Evolutionary conservation across 129 eudicot species (phyloP), one percentile per base, ranked within the genome.

Genomic region (Glebionis coronaria): DNA sequence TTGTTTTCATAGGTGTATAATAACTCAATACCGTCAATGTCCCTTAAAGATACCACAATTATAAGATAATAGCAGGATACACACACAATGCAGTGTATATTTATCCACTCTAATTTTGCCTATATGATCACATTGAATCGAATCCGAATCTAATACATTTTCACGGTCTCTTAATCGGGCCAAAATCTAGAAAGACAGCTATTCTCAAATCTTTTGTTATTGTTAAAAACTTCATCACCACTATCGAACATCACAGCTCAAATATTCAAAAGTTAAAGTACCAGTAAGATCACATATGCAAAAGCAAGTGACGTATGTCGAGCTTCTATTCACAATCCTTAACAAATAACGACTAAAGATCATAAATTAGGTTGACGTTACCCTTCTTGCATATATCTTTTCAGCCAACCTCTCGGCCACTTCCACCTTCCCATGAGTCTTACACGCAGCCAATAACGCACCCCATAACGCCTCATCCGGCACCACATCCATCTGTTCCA

Each of bases 371-470:
- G 50, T 61, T 40, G 63, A 23, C 20, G 4, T 29, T 12, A 52
- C 51, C 65, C 52, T 61, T 72, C 78, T 69, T 56, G 55, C 61
- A 70, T 78, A 65, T 49, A 74, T 65, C 78, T 78, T 82, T 60
- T 79, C 81, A 12, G 79, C 79, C 69, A 82, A 79, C 62, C 85
- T 73, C 54, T 76, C 82, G 13, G 82, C 81, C 20, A 83, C 59
- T 51, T 83, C 88, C 68, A 83, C 74, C 65, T 71, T 79, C 55
- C 83, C 79, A 25, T 83, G 81, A 42, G 70, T 77, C 72, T 56
- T 83, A 62, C 83, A 84, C 15, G 87, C 82, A 21, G 80, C 74
- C 72, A 84, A 58, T 35, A 84, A 75, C 5, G 87, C 80, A 59
- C 74, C 59, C 86, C 71, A 72, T 19, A 82, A 69, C 18, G 65